These are phyloP conservation scores for Apiospora pterosperma DNA, from an alignment of 2,329 filamentous ascomycete genomes.

Conservation along the genomic window DNA sequence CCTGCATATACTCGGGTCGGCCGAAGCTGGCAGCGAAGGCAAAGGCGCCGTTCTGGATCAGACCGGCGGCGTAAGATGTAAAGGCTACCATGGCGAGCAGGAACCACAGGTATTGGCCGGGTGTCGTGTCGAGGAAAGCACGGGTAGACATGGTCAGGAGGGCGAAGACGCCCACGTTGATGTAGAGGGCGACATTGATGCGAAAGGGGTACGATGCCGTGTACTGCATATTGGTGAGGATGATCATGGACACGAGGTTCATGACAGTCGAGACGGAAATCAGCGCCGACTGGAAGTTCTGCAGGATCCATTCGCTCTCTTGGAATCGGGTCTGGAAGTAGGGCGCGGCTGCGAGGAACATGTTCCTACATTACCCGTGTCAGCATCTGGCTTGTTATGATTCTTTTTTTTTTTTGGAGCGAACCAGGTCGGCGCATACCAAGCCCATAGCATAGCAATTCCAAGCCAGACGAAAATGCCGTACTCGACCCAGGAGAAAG, in stretches of 20 bases:
- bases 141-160: constrained; percentile 79
- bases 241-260: constrained; percentile 71
- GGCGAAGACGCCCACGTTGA: constrained; percentile 75
- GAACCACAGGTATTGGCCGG: constrained; percentile 73
- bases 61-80: constrained; percentile 75
- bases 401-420: background rate
- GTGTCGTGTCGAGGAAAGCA: constrained; percentile 58
- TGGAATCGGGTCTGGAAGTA: constrained; percentile 87
- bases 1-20: constrained; percentile 86
- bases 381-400: background rate
- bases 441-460: constrained; percentile 95
- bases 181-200: constrained; percentile 71
- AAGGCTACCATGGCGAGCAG: constrained; percentile 76
- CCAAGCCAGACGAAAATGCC: constrained; percentile 80
- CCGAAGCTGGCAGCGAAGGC: constrained; percentile 87
- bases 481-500: constrained; percentile 87
- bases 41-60: constrained; percentile 93
- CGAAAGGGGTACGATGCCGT: constrained; percentile 84
- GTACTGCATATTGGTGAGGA: constrained; percentile 77
- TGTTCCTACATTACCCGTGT: constrained; percentile 65
- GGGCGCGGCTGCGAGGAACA: constrained; percentile 92
- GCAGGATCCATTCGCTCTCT: constrained; percentile 64
- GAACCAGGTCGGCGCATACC: constrained; percentile 51
- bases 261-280: constrained; percentile 81
- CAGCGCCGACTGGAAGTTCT: constrained; percentile 87